Evolutionary conservation across 805 yeast genomes (phyloP).

Genomic region (Cyberlindnera galapagoensis): DNA sequence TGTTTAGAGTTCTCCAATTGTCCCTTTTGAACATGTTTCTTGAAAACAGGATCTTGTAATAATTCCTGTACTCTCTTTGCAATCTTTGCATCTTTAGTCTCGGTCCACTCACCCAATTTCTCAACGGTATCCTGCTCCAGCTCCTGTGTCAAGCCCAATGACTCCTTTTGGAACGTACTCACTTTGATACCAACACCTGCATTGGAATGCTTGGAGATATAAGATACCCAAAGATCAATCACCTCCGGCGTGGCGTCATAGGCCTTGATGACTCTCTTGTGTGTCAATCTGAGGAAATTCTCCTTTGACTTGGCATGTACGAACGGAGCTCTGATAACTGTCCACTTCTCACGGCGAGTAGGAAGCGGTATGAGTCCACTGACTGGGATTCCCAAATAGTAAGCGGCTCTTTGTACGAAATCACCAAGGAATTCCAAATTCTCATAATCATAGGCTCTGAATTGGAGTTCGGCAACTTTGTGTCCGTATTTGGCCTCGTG

Average conservation of each 20-base stretch:
- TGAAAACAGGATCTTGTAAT: constrained; percentile 64
- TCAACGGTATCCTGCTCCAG: constrained; percentile 23
- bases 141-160: constrained; percentile 36
- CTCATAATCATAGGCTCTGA: constrained; percentile 65
- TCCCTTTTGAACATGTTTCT: constrained; percentile 33
- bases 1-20: constrained; percentile 4
- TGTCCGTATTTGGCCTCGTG: constrained; percentile 64
- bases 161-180: constrained; percentile 49
- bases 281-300: constrained; percentile 86
- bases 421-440: constrained; percentile 73
- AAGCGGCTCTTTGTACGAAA: constrained; percentile 86
- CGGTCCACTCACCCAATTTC: constrained; percentile 7
- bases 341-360: constrained; percentile 80
- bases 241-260: constrained; percentile 85
- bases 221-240: constrained; percentile 74
- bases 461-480: constrained; percentile 67
- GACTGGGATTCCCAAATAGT: constrained; percentile 81
- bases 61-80: constrained; percentile 58
- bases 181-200: constrained; percentile 85
- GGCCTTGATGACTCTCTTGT: constrained; percentile 62
- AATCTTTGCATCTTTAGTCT: constrained; percentile 12
- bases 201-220: constrained; percentile 66
- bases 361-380: constrained; percentile 64
- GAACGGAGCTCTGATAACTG: constrained; percentile 89
- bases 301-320: constrained; percentile 92